Evolutionary conservation across 2,329 filamentous ascomycete genomes (phyloP), one percentile per base, ranked within the genome.

Genomic region (Cordyceps militaris): DNA sequence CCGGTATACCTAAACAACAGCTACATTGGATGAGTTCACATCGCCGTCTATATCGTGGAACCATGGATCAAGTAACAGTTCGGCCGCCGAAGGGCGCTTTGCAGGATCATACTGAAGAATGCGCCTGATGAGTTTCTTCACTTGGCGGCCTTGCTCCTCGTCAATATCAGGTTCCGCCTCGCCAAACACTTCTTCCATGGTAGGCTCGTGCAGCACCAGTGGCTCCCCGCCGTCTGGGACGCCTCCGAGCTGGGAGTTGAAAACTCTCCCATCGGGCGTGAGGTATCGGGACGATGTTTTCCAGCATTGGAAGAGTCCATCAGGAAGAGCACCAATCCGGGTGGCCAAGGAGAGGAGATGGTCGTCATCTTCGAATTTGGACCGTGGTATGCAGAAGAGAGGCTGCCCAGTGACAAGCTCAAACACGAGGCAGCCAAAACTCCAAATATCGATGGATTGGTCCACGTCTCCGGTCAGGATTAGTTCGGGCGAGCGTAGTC

Each of bases 61-160:
- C 10, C 24, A 47, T 16, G 24, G 24, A 19, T 47, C 8, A 13
- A 13, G 28, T 56, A 70, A 34, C 34, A 70, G 50, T n/a, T 70
- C 65, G 11, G 60, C 58, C 48, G 67, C 34, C 36, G 64, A 65
- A 21, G 66, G 68, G 52, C 69, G 56, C 44, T 69, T 64, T 16
- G 47, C 59, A 5, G 66, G 64, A 61, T 70, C 65, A 43, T 71
- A 71, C 28, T 67, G 65, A 58, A 71, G 55, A 56, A 69, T 69
- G 50, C 65, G 40, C 36, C 66, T 62, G 55, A 71, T 61, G 14
- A 71, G 63, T 40, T 32, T 32, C 60, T 70, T 70, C 3, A 66
- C 60, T 32, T 60, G 50, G 11, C 24, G 13, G 1, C 62, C 63
- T 44, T 71, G 66, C 21, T 64, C 63, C 58, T 66, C 55, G 11